A percentile compares a stretch with the other conserved stretches of the same genome.
Conservation (phyloP, 2,329 filamentous ascomycete species). For the Aspergillus thermomutatus region DNA sequence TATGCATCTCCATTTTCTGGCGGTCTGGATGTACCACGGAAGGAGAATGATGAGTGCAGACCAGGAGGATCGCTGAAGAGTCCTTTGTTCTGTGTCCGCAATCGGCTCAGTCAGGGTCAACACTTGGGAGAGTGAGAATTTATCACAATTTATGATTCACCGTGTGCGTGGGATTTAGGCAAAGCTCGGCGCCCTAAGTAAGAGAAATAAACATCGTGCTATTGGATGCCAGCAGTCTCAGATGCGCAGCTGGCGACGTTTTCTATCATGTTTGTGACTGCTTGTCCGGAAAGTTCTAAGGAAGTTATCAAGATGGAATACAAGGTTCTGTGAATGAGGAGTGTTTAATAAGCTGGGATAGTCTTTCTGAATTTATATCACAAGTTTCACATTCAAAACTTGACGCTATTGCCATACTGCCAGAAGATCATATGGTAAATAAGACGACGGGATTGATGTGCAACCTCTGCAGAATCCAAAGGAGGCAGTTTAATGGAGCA, state of each 20-base stretch:
- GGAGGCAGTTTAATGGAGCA: background rate
- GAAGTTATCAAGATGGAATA: background rate
- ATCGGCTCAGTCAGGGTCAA: background rate
- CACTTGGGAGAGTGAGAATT: background rate
- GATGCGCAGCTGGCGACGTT: background rate
- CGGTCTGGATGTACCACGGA: background rate
- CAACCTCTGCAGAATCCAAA: too few species aligned
- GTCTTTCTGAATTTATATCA: background rate
- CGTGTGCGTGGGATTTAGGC: background rate
- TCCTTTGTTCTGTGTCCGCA: background rate
- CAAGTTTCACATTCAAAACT: background rate
- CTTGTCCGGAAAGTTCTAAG: background rate
- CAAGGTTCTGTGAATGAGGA: background rate
- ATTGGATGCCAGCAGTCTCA: background rate
- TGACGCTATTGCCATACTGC: background rate
- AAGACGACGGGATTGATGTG: background rate
- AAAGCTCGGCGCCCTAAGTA: background rate
- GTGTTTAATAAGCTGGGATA: background rate
- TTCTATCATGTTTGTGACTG: background rate
- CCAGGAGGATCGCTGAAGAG: background rate
- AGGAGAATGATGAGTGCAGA: background rate
- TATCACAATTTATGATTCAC: background rate
- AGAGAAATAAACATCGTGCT: background rate
- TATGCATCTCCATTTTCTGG: background rate
- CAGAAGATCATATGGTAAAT: background rate